Conservation (phyloP, 768 basidiomycete genomes). For the Russula foetens region DNA sequence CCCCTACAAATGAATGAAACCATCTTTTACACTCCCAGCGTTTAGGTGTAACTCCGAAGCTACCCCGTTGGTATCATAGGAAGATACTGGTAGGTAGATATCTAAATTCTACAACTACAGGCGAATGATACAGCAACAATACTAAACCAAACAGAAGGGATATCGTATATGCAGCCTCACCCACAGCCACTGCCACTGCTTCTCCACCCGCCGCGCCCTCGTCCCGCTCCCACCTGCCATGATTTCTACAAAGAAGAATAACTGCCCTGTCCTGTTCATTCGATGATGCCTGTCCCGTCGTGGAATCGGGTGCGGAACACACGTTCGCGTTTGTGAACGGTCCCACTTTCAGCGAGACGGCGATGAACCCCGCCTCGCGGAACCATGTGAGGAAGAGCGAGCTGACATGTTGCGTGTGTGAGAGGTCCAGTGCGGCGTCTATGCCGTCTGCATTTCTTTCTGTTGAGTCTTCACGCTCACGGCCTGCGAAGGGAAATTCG, state of each 20-base stretch:
- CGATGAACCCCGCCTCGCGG: constrained; percentile 97
- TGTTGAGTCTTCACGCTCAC: constrained; percentile 79
- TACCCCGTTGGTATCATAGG: too few species aligned
- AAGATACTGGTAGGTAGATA: not conserved
- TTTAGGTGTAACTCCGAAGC: too few species aligned
- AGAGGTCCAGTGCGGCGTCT: constrained; percentile 93
- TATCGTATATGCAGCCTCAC: not conserved
- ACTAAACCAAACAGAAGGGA: not conserved
- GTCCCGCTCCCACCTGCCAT: not conserved
- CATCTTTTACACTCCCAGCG: too few species aligned
- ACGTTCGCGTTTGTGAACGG: constrained; percentile 97
- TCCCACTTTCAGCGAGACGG: constrained; percentile 94
- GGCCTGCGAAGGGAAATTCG: constrained; percentile 47
- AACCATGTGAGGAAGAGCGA: constrained; percentile 96
- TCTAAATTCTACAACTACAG: not conserved
- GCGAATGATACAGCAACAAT: not conserved
- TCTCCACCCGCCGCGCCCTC: not conserved
- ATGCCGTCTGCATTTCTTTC: constrained; percentile 86
- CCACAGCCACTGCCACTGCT: not conserved
- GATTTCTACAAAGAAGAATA: constrained; percentile 36
- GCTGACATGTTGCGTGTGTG: constrained; percentile 95
- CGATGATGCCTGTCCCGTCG: constrained; percentile 88
- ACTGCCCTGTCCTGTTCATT: constrained; percentile 66
- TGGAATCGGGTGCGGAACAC: constrained; percentile 87
- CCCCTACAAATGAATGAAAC: too few species aligned